These are phyloP conservation scores for Amanita subjunquillea DNA, from an alignment of 768 basidiomycete species.

Conservation along the genomic window DNA sequence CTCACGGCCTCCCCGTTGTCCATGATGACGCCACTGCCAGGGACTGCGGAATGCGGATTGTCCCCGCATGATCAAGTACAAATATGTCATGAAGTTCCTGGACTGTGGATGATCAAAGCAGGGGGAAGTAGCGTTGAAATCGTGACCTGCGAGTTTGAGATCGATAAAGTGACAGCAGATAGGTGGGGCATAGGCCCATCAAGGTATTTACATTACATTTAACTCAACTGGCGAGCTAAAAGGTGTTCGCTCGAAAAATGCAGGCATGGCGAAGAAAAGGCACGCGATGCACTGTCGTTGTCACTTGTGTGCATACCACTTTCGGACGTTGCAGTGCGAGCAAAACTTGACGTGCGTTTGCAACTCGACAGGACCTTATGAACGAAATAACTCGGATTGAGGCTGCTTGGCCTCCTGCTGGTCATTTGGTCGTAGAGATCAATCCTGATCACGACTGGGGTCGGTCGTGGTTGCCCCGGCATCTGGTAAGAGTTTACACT, in stretches of 20 bases:
- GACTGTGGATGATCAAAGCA: conserved; percentile 27
- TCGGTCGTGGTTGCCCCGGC: conserved; percentile 31
- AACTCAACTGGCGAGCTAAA: background rate
- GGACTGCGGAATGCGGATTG: background rate
- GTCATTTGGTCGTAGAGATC: conserved; percentile 33
- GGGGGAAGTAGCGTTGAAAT: conserved; percentile 22
- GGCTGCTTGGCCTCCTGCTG: conserved; percentile 34
- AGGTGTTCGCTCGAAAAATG: background rate
- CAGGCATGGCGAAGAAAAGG: conserved; percentile 4
- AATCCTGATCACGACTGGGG: conserved; percentile 25
- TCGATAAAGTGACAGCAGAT: conserved; percentile 23
- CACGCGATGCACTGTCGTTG: conserved; percentile 14
- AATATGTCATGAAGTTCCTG: conserved; percentile 25
- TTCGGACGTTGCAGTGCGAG: conserved; percentile 11
- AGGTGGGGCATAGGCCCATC: conserved; percentile 19
- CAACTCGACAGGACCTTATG: conserved; percentile 15
- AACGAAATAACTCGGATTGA: conserved; percentile 14
- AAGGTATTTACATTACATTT: background rate
- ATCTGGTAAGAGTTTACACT: conserved; percentile 20
- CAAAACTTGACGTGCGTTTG: conserved; percentile 9
- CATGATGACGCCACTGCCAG: background rate
- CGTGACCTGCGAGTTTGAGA: conserved; percentile 23
- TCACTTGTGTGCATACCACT: conserved; percentile 24
- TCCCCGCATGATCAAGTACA: background rate
- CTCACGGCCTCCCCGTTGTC: background rate